Evolutionary conservation across 306 rosid species (phyloP).

Genomic region (peach (Prunus persica)): DNA sequence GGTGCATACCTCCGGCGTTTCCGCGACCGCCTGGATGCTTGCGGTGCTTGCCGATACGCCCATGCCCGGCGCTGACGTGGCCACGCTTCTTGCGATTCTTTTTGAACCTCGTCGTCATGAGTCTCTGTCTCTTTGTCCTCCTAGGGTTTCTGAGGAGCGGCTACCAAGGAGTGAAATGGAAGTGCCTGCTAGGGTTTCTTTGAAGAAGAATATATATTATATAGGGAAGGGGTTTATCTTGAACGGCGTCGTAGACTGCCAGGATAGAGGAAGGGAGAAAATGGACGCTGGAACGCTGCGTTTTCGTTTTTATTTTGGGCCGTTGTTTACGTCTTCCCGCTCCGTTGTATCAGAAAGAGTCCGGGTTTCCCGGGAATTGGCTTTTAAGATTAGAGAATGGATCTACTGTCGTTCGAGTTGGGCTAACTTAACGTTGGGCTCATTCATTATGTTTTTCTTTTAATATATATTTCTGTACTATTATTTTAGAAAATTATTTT

Average conservation of each 20-base stretch:
- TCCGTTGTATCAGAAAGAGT: no score
- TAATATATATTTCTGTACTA: no score
- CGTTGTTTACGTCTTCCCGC: no score
- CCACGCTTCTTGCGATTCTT: slow-evolving; percentile 24
- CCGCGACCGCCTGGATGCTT: slow-evolving; percentile 27
- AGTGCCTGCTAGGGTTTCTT: not conserved
- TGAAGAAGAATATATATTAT: not conserved
- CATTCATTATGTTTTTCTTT: no score
- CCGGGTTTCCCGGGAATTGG: no score
- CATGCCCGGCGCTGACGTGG: slow-evolving; percentile 21
- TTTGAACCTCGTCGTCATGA: slow-evolving; percentile 18
- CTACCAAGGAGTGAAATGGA: not conserved
- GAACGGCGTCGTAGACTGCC: not conserved
- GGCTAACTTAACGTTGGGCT: no score
- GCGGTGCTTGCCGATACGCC: slow-evolving; percentile 23
- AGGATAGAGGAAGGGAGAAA: not conserved
- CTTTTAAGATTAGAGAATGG: no score
- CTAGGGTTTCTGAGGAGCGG: slow-evolving; percentile 8
- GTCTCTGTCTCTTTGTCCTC: not conserved
- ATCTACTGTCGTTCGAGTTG: no score
- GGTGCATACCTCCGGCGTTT: slow-evolving; percentile 28
- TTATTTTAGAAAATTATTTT: no score
- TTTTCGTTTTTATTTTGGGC: not conserved
- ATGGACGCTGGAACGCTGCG: not conserved
- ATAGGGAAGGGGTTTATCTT: not conserved